phyloP scores from a whole-genome alignment of 805 yeast species.

The Jamesozyma jinghongensis region DNA sequence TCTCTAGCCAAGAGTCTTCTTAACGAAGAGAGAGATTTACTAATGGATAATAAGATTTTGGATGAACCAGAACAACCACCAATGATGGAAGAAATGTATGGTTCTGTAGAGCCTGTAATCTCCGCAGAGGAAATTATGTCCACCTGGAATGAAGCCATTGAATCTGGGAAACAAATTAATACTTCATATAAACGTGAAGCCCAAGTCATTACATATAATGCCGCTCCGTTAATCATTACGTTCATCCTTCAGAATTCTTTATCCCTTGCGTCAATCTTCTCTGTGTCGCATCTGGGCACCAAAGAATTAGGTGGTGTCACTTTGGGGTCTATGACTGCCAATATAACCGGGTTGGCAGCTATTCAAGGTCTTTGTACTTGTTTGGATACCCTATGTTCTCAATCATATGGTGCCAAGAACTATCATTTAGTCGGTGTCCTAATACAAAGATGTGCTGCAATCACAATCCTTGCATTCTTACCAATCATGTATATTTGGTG shows the following conservation, averaged over 20 bases:
- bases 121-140: constrained; percentile 17
- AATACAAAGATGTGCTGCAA: constrained; percentile 55
- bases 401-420: constrained; percentile 64
- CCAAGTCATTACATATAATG: constrained; percentile 34
- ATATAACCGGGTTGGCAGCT: constrained; percentile 64
- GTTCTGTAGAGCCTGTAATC: constrained; percentile 6
- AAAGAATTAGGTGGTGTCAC: constrained; percentile 69
- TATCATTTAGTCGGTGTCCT: constrained; percentile 58
- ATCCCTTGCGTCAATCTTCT: constrained; percentile 67
- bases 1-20: constrained; percentile 17
- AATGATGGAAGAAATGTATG: constrained; percentile 8
- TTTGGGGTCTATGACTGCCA: constrained; percentile 68
- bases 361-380: constrained; percentile 75
- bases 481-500: constrained; percentile 58
- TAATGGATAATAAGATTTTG: constrained; percentile 26
- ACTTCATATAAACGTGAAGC: constrained; percentile 36
- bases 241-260: constrained; percentile 63
- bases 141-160: constrained; percentile 27
- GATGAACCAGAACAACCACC: background rate
- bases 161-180: constrained; percentile 21
- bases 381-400: constrained; percentile 69
- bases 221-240: constrained; percentile 57
- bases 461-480: constrained; percentile 44
- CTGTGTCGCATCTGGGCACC: constrained; percentile 66
- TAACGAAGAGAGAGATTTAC: constrained; percentile 28